Conservation (phyloP, 352 stramenopile genomes). For the Phytophthora vignae region DNA sequence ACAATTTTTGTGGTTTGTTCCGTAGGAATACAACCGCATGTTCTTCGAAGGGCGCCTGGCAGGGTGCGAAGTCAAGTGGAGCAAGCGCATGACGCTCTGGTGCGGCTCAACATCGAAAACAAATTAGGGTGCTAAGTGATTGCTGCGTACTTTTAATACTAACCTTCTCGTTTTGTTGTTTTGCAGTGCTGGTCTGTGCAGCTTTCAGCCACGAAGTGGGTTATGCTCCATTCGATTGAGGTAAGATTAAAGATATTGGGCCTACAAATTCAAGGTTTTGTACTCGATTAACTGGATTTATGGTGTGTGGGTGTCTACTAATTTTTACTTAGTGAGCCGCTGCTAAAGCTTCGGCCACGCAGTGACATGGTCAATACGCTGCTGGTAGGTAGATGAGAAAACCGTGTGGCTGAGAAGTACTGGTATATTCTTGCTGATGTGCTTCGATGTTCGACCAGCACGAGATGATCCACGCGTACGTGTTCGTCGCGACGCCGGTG, state of each 20-base stretch:
- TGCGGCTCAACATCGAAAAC: constrained; percentile 18
- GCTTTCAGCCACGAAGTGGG: constrained; percentile 71
- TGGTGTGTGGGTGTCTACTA: neutral
- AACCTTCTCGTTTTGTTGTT: neutral
- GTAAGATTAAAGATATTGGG: constrained; percentile 29
- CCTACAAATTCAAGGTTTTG: neutral
- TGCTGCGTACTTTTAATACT: neutral
- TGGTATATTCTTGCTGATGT: neutral
- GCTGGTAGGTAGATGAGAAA: constrained; percentile 50
- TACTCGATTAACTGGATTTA: neutral
- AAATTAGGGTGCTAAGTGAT: neutral
- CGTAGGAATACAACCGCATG: constrained; percentile 82
- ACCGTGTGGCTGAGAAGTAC: neutral
- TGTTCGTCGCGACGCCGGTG: constrained; percentile 84
- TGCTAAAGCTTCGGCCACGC: constrained; percentile 83
- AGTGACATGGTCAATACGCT: constrained; percentile 90
- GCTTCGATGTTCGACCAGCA: constrained; percentile 52
- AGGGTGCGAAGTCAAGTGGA: constrained; percentile 91
- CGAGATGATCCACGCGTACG: constrained; percentile 92
- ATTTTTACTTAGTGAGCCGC: constrained; percentile 58
- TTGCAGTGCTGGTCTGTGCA: constrained; percentile 79
- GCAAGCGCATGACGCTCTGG: constrained; percentile 91
- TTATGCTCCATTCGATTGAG: constrained; percentile 89
- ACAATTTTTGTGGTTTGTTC: neutral
- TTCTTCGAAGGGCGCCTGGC: constrained; percentile 85